These are phyloP conservation scores for Populus tremula DNA, from an alignment of 345 rosid species.

Conservation along the genomic window DNA sequence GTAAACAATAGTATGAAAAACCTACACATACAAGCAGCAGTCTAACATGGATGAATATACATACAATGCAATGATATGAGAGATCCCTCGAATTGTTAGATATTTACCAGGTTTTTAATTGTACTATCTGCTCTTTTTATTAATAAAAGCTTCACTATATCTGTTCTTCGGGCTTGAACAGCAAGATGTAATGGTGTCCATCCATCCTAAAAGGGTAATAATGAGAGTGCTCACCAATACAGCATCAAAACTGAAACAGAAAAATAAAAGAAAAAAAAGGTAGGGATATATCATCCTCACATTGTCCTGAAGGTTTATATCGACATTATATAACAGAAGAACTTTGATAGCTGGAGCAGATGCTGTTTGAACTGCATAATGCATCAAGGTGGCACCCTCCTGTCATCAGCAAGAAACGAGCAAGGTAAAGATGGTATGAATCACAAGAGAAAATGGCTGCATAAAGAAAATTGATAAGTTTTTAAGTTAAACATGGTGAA, in stretches of 20 bases:
- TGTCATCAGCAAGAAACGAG: constrained; percentile 25
- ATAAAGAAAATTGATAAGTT: neutral
- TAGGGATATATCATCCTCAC: constrained; percentile 34
- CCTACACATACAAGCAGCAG: no score
- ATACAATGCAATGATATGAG: neutral
- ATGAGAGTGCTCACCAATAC: neutral
- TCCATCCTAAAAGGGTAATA: constrained; percentile 61
- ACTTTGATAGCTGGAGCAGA: constrained; percentile 72
- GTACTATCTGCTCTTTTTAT: constrained; percentile 72
- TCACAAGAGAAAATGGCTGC: neutral
- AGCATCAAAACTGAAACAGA: neutral
- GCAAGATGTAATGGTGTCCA: constrained; percentile 97
- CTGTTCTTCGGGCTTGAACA: constrained; percentile 78
- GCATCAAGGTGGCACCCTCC: constrained; percentile 92
- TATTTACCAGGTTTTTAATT: constrained; percentile 35
- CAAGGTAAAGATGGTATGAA: neutral
- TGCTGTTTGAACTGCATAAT: constrained; percentile 87
- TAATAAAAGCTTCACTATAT: constrained; percentile 69
- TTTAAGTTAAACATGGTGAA: no score
- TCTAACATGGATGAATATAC: neutral
- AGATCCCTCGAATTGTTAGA: neutral
- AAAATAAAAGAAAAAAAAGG: neutral
- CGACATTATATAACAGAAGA: constrained; percentile 72
- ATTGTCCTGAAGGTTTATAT: constrained; percentile 77
- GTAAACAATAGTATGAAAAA: neutral